Base-by-base conservation (phyloP, 2,329 filamentous ascomycete genomes). In the Curvularia eragrostidis region DNA sequence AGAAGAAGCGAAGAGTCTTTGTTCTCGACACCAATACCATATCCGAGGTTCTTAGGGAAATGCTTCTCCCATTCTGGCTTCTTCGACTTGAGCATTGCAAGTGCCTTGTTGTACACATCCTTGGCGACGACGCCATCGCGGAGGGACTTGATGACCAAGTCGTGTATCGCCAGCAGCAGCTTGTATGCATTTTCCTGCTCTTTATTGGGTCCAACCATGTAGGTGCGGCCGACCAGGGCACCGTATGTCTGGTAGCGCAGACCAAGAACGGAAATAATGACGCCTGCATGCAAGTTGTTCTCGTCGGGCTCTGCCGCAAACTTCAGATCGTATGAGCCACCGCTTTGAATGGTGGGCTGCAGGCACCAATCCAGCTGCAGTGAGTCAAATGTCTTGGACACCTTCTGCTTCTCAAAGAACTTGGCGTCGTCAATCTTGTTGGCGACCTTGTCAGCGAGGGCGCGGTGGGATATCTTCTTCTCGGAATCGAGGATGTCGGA, bases 161-260 rank as follows among this genome's bases (percentile, higher is more conserved):
- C 93, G 77, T 98, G 94, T 12, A 98, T 87, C 50, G 87, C 86
- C 52, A 91, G 82, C 4, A 99, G 84, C 15, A 97, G 86, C 71
- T 94, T 96, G 83, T 99, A 99, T 73, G 93, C 95, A 74, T 85
- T 89, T 78, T 98, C 95, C 75, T 99, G 95, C 0, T 91, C 87
- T 78, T 97, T 98, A 80, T 95, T 97, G 15, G 96, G 96, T 69
- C 98, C 96, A 46, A 99, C 94, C 60, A 99, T 84, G 77, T 97
- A 99, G 7, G 96, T 98, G 64, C 95, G 89, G 12, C 91, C 93
- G 66, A 99, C 92, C 59, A 93, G 87, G 2, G 93, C 96, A 74
- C 91, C 93, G 78, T 99, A 99, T 1, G 93, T 96, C 79, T 95
- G 95, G 80, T 99, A 99, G 64, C 95, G 87, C 61, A 99, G 84